Evolutionary conservation across 768 basidiomycete species (phyloP).

Genomic region (Trametes elegans): DNA sequence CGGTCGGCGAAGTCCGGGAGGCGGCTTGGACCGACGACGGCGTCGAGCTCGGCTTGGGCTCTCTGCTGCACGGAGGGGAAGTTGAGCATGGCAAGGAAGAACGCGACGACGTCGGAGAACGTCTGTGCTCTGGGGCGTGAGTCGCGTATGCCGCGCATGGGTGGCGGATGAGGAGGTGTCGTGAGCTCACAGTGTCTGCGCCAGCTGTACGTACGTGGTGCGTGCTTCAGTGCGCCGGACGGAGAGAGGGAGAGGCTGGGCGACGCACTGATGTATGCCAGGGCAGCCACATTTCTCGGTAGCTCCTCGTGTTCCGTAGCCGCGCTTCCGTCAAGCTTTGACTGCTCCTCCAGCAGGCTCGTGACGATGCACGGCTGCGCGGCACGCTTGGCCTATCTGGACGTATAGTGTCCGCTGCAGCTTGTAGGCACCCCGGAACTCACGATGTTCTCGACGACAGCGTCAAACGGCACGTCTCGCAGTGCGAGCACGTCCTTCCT

Average conservation of each 20-base stretch:
- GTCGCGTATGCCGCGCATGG: not conserved
- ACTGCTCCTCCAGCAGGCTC: not conserved
- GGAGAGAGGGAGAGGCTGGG: not conserved
- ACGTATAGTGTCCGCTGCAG: not conserved
- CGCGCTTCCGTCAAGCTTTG: not conserved
- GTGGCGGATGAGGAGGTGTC: not conserved
- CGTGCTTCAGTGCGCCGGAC: too few species aligned
- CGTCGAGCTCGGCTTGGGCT: constrained; percentile 31
- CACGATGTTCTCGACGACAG: constrained; percentile 11
- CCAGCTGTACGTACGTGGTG: constrained; percentile 35
- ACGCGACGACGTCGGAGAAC: constrained; percentile 24
- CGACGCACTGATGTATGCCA: constrained; percentile 1
- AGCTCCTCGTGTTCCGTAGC: not conserved
- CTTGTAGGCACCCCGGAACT: not conserved
- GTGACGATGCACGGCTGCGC: constrained; percentile 4
- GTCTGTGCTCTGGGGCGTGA: constrained; percentile 17
- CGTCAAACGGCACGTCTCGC: constrained; percentile 23
- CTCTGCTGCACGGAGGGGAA: constrained; percentile 26
- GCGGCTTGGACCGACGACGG: constrained; percentile 25
- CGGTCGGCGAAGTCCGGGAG: constrained; percentile 28
- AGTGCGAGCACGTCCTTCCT: constrained; percentile 15
- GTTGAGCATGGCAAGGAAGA: constrained; percentile 33
- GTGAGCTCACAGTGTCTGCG: constrained; percentile 58
- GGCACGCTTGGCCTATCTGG: not conserved
- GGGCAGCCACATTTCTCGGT: not conserved